Evolutionary conservation across 2,329 filamentous ascomycete genomes (phyloP).

Genomic region (Neocatenulostroma microsporum): DNA sequence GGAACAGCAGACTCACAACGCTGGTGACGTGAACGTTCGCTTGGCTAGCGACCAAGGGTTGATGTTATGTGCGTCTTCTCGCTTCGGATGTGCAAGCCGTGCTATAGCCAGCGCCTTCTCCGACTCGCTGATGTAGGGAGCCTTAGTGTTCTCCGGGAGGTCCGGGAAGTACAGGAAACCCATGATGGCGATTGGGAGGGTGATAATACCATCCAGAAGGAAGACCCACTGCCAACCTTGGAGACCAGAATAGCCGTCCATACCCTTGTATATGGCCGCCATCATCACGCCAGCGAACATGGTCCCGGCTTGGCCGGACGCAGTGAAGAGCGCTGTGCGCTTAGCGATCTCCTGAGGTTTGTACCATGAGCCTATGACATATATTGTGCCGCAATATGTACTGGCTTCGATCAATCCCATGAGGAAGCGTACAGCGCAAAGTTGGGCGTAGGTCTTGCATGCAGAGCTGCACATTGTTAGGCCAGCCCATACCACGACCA

Average conservation of each 20-base stretch:
- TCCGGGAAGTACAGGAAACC: constrained; percentile 50
- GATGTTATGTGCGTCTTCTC: too few relatives aligned
- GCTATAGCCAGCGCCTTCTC: too few relatives aligned
- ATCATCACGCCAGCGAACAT: too few relatives aligned
- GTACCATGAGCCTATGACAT: constrained; percentile 56
- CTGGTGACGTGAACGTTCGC: too few relatives aligned
- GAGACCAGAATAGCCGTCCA: constrained; percentile 44
- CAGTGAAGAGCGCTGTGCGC: constrained; percentile 54
- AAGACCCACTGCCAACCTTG: constrained; percentile 54
- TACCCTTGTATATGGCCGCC: constrained; percentile 40
- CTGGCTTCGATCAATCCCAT: too few relatives aligned
- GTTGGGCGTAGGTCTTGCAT: too few relatives aligned
- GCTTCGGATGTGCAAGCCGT: too few relatives aligned
- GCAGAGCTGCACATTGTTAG: too few relatives aligned
- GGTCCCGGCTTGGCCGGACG: constrained; percentile 51
- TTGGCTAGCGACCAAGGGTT: too few relatives aligned
- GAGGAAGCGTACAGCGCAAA: too few relatives aligned
- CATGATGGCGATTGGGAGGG: constrained; percentile 47
- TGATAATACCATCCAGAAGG: constrained; percentile 51
- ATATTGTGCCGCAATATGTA: constrained; percentile 52
- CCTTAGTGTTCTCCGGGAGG: constrained; percentile 43
- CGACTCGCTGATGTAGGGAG: constrained; percentile 44
- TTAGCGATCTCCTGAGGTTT: constrained; percentile 55
- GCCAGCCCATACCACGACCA: too few relatives aligned
- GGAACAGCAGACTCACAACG: too few relatives aligned